Conservation (phyloP, 176 grass and related monocot genomes). For the Bothriochloa decipiens region DNA sequence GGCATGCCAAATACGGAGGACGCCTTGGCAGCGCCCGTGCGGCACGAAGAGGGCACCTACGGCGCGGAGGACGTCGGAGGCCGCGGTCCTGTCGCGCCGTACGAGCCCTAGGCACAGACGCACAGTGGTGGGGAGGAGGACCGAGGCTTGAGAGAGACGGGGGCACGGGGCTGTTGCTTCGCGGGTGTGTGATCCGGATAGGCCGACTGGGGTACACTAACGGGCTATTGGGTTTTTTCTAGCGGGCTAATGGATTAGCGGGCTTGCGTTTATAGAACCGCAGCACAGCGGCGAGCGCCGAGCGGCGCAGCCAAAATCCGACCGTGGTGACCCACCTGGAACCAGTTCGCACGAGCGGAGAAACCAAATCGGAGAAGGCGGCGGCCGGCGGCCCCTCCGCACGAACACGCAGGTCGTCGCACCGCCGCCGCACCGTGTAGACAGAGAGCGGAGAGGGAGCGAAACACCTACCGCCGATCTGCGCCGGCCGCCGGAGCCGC, state of each 20-base stretch:
- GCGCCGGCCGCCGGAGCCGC: neutral
- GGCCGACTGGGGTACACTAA: neutral
- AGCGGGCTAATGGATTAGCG: neutral
- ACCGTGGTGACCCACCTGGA: neutral
- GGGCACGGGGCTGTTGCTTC: conserved; percentile 17
- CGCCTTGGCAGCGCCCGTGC: neutral
- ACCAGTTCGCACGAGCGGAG: neutral
- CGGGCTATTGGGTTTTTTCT: conserved; percentile 4
- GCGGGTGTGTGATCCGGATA: conserved; percentile 41
- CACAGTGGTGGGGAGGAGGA: conserved; percentile 29
- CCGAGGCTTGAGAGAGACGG: conserved; percentile 5
- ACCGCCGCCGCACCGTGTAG: neutral
- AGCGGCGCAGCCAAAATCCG: conserved; percentile 2
- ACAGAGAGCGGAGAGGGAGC: neutral
- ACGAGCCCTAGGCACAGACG: conserved; percentile 49
- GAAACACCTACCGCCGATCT: conserved; percentile 6
- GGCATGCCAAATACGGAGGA: neutral
- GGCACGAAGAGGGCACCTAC: conserved; percentile 9
- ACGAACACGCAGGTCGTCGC: neutral
- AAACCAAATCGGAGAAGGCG: neutral
- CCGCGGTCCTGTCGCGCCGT: conserved; percentile 25
- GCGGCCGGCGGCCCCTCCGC: neutral
- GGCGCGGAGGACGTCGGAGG: conserved; percentile 26
- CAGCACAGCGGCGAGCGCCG: conserved; percentile 23
- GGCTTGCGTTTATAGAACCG: neutral